Base-by-base conservation (phyloP, 2,329 filamentous ascomycete genomes). In the Triangularia setosa region DNA sequence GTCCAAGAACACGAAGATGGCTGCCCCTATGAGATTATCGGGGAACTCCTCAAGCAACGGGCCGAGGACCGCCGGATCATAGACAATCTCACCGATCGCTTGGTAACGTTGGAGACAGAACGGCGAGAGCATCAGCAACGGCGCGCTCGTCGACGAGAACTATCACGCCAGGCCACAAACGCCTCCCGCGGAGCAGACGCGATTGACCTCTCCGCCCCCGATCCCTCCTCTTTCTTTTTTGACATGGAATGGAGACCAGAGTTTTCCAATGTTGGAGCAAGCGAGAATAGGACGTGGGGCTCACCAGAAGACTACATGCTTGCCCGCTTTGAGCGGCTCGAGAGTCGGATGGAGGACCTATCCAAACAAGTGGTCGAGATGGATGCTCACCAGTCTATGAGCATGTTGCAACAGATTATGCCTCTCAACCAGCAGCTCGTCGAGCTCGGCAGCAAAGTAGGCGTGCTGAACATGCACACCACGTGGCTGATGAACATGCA, bases 401-500 rank as follows among this genome's bases (percentile, higher is more conserved):
- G 85, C 79, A 79, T 86, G 8, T 79, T 88, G 71, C 87, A 87
- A 69, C 84, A 88, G 72, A 83, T 85, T 4, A 80, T 86, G 70
- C 84, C 83, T 7, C 82, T 88, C 65, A 84, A 86, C 63, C 85
- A 88, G 64, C 84, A 87, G 73, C 80, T 88, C n/a, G 81, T 82
- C 3, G 86, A 88, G 72, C 76, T 86, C 52, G 78, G 81, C 53
- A 85, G 82, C 74, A 85, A 81, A 68, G 77, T 85, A 65, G 84
- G 84, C 59, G 82, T 85, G 69, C 79, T 87, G 53, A 80, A 81
- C 61, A 86, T 86, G 83, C 83, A 87, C 67, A 81, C 86, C 54
- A 82, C 83, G 63, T 86, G 83, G 83, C 77, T 86, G 27, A 80
- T 86, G 73, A 84, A 83, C 65, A 78, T 73, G 27, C 72, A 73